Percentiles rank a stretch among this genome's conserved stretches.
These are phyloP conservation scores for Postia placenta DNA, from an alignment of 768 basidiomycete species.

Conservation along the genomic window DNA sequence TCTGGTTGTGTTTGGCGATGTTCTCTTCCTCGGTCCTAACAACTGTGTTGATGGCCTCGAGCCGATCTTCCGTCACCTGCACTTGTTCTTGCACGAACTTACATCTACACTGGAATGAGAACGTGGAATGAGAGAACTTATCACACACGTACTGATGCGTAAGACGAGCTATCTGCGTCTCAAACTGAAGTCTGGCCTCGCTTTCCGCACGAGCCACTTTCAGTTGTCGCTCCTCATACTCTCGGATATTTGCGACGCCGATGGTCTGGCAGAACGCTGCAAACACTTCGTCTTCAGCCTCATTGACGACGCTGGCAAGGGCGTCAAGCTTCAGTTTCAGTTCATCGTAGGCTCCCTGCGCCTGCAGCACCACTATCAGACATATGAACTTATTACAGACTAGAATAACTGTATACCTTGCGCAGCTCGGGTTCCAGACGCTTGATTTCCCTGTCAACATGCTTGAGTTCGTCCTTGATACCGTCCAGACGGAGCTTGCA, in stretches of 20 bases:
- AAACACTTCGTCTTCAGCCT: constrained; percentile 79
- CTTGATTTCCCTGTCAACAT: constrained; percentile 66
- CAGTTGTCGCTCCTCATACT: constrained; percentile 90
- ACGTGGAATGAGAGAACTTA: neutral
- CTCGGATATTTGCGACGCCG: constrained; percentile 74
- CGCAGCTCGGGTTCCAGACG: constrained; percentile 62
- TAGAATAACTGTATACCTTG: constrained; percentile 39
- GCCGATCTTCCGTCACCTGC: constrained; percentile 54
- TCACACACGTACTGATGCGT: constrained; percentile 65
- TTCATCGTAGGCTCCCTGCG: constrained; percentile 42
- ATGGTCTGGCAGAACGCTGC: constrained; percentile 73
- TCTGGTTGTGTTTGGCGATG: constrained; percentile 46
- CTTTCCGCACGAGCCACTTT: constrained; percentile 85
- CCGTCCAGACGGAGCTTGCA: constrained; percentile 72
- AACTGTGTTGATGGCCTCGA: constrained; percentile 46
- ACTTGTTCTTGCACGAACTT: constrained; percentile 82
- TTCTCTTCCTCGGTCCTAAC: constrained; percentile 47
- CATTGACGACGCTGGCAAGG: constrained; percentile 54
- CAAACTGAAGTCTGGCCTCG: constrained; percentile 74
- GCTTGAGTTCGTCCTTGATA: constrained; percentile 78
- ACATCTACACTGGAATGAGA: constrained; percentile 38
- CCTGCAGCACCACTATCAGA: constrained; percentile 30
- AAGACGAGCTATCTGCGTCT: constrained; percentile 81
- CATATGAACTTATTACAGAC: neutral
- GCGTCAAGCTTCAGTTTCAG: constrained; percentile 50